These are phyloP conservation scores for Rosa chinensis DNA, from an alignment of 306 rosid species.

Conservation along the genomic window DNA sequence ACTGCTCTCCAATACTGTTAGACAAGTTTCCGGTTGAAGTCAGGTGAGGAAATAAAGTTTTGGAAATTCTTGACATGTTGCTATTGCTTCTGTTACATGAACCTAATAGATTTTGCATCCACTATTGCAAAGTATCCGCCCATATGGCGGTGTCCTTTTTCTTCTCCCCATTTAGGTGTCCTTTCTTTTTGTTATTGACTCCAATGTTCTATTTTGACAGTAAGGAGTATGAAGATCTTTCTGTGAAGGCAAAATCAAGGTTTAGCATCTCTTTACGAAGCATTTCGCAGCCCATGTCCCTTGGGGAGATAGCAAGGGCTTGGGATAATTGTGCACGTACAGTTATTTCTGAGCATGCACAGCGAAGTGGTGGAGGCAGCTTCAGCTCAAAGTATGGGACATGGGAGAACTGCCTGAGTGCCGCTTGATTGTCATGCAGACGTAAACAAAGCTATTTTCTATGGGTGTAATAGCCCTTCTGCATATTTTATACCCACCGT, in stretches of 20 bases:
- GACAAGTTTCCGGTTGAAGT: constrained; percentile 82
- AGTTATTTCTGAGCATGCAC: constrained; percentile 74
- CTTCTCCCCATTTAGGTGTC: background rate
- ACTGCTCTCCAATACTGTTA: constrained; percentile 75
- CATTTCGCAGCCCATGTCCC: constrained; percentile 83
- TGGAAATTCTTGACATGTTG: background rate
- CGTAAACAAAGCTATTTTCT: constrained; percentile 6
- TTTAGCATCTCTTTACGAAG: constrained; percentile 73
- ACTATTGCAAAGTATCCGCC: background rate
- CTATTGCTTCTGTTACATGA: background rate
- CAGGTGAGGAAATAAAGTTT: constrained; percentile 51
- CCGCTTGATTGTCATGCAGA: constrained; percentile 35
- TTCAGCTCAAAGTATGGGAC: constrained; percentile 87
- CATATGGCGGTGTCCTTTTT: background rate
- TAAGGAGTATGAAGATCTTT: constrained; percentile 75
- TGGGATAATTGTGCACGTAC: constrained; percentile 88
- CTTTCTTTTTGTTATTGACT: background rate
- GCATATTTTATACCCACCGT: background rate
- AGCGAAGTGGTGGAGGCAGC: constrained; percentile 87
- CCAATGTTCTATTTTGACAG: constrained; percentile 40
- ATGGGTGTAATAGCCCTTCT: background rate
- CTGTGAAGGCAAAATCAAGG: constrained; percentile 70
- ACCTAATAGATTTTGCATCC: background rate
- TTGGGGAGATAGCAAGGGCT: constrained; percentile 68
- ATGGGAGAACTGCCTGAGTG: constrained; percentile 73